Evolutionary conservation across 2,329 filamentous ascomycete genomes (phyloP).

Genomic region (Alternaria alternata): DNA sequence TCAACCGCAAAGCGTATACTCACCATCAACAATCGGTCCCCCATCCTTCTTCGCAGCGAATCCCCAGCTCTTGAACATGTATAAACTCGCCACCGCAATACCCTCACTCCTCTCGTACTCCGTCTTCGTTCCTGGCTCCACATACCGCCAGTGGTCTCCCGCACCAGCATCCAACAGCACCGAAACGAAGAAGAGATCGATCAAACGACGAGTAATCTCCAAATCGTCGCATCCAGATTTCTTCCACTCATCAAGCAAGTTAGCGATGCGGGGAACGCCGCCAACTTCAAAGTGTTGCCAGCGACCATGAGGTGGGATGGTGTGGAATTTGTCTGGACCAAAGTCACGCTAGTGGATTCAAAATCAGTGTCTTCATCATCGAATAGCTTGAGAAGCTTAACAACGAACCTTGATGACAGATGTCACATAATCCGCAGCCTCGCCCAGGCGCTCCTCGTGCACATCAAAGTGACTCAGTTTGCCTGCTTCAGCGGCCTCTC

Average conservation of each 20-base stretch:
- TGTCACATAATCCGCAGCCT: slow-evolving; percentile 83
- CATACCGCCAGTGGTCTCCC: slow-evolving; percentile 87
- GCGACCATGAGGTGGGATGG: slow-evolving; percentile 74
- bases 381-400: background rate
- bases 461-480: slow-evolving; percentile 83
- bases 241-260: slow-evolving; percentile 72
- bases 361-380: background rate
- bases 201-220: slow-evolving; percentile 75
- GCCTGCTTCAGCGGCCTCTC: slow-evolving; percentile 33
- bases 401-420: slow-evolving; percentile 82
- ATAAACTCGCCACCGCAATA: slow-evolving; percentile 75
- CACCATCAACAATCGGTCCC: slow-evolving; percentile 72
- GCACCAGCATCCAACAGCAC: slow-evolving; percentile 86
- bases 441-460: slow-evolving; percentile 78
- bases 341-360: slow-evolving; percentile 66
- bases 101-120: slow-evolving; percentile 86
- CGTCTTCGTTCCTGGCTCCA: slow-evolving; percentile 81
- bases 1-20: slow-evolving; percentile 62
- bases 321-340: slow-evolving; percentile 62
- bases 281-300: slow-evolving; percentile 85
- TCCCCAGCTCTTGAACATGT: slow-evolving; percentile 87
- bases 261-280: slow-evolving; percentile 72
- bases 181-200: slow-evolving; percentile 81
- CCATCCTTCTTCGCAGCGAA: slow-evolving; percentile 78
- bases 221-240: slow-evolving; percentile 64